Evolutionary conservation across 805 yeast species (phyloP), one percentile per base, ranked within the genome.

Genomic region (Clavispora santaluciae): DNA sequence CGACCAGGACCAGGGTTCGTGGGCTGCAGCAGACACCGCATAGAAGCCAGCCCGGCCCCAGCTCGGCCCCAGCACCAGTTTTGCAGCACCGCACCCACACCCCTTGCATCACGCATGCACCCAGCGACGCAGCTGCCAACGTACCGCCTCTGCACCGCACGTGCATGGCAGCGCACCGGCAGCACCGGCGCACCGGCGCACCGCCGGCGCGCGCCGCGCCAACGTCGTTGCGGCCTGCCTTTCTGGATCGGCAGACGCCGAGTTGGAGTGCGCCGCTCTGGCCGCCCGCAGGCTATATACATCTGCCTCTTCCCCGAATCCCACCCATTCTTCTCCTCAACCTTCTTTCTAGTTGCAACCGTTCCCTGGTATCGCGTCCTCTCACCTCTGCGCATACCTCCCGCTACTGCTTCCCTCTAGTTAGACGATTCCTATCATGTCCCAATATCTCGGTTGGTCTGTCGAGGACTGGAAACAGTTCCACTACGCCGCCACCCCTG

Each of bases 401-500:
- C 30, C 13, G 17, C n/a, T n/a, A 13, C 17, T 26, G 6, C 18
- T 26, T 9, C 30, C 9, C 30, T 13, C 21, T 29, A 16, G 21
- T 17, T 12, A 29, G 20, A 16, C 21, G 33, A 29, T 29, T 29
- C 30, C n/a, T 21, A 29, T 9, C 23, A 31, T 31, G 35, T 31
- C 35, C 25, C 29, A 12, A 25, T 33, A 33, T 21, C 21, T 39
- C 31, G 95, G 95, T 28, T 89, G 96, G 96, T 78, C 95, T 10
- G 73, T 85, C 31, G 61, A 72, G 18, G 86, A 90, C 48, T 90
- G 96, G 96, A 64, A 72, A 28, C 62, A 73, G 18, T 85, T 77
- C 71, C 95, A 89, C 60, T 64, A 61, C 53, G 71, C 72, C 31
- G 63, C 82, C 15, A 72, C 86, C 3, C 81, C 86, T 10, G 74